These are phyloP conservation scores for Boletus albobrunnescens DNA, from an alignment of 1,284 basidiomycete genomes.

Conservation along the genomic window DNA sequence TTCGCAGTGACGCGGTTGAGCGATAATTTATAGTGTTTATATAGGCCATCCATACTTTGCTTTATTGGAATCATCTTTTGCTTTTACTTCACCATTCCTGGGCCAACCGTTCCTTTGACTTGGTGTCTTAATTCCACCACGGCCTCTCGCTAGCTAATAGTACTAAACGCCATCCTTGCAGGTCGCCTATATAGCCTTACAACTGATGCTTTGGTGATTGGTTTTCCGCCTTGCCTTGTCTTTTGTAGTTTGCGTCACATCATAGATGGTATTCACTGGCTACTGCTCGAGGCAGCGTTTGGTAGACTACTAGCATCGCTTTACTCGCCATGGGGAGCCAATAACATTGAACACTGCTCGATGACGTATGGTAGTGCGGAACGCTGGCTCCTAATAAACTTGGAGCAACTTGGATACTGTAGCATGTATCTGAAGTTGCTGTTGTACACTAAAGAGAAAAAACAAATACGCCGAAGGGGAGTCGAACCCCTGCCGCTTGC, in stretches of 20 bases:
- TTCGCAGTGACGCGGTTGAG: slow-evolving; percentile 1
- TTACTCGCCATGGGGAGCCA: no score
- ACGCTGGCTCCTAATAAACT: no score
- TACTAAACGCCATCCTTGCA: slow-evolving; percentile 5
- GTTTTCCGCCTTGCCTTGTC: background rate
- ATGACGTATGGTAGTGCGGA: no score
- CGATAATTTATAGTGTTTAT: slow-evolving; percentile 31
- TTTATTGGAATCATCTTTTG: slow-evolving; percentile 1
- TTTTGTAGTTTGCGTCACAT: no score
- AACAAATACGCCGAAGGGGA: slow-evolving; percentile 11
- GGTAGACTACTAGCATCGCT: background rate
- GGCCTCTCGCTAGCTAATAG: slow-evolving; percentile 7
- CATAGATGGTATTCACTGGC: slow-evolving; percentile 3
- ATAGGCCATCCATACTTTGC: slow-evolving; percentile 13
- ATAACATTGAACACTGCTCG: background rate
- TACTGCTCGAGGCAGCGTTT: slow-evolving; percentile 9
- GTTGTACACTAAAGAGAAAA: background rate
- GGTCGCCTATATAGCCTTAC: slow-evolving; percentile 4
- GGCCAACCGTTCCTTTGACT: slow-evolving; percentile 2
- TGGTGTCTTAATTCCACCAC: slow-evolving; percentile 1
- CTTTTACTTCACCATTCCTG: slow-evolving; percentile 8
- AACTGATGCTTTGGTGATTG: slow-evolving; percentile 1
- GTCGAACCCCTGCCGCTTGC: slow-evolving; percentile 82
- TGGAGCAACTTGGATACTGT: no score
- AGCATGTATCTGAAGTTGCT: no score